These are phyloP conservation scores for Pyricularia sp. DNA, from an alignment of 2,329 filamentous ascomycete species.

Conservation along the genomic window DNA sequence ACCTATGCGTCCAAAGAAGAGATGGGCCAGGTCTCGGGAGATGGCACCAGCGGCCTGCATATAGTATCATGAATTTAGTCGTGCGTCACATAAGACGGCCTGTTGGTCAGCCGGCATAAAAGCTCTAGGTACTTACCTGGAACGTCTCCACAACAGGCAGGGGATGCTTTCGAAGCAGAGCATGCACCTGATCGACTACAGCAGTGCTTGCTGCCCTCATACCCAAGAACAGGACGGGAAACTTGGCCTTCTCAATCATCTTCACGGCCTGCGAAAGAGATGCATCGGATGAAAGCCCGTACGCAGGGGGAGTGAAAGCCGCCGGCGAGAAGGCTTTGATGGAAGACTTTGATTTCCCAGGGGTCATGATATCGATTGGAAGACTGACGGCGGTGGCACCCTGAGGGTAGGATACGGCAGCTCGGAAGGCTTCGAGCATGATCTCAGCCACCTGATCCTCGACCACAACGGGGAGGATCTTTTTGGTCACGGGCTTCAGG, in stretches of 20 bases:
- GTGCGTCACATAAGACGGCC: neutral
- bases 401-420: constrained; percentile 28
- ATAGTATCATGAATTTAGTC: neutral
- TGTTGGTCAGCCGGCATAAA: neutral
- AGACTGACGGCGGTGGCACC: constrained; percentile 29
- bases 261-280: constrained; percentile 22
- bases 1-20: constrained; percentile 37
- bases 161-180: constrained; percentile 28
- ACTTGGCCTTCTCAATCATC: constrained; percentile 22
- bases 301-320: constrained; percentile 29
- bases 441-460: constrained; percentile 38
- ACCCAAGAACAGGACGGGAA: constrained; percentile 35
- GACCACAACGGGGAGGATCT: constrained; percentile 28
- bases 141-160: constrained; percentile 40
- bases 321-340: constrained; percentile 12
- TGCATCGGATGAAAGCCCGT: constrained; percentile 25
- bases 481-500: constrained; percentile 32
- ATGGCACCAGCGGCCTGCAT: constrained; percentile 35
- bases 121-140: constrained; percentile 17
- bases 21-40: constrained; percentile 28
- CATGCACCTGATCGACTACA: constrained; percentile 30
- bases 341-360: neutral
- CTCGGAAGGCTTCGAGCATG: constrained; percentile 33
- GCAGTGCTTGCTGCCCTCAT: constrained; percentile 28
- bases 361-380: neutral